These are phyloP conservation scores for Brettanomyces custersianus DNA, from an alignment of 805 yeast species.

Conservation along the genomic window DNA sequence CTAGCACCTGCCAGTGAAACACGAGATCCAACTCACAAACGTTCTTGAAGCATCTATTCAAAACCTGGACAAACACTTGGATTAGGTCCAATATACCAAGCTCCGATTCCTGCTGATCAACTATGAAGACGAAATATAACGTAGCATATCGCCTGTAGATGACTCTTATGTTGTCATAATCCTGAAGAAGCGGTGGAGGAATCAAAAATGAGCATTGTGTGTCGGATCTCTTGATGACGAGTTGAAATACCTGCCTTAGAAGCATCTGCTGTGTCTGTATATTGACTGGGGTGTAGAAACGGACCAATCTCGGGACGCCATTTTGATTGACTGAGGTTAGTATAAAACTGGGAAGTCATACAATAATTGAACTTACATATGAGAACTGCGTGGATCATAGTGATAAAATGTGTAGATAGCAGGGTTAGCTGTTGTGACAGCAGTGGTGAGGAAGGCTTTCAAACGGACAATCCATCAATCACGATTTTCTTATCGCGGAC, in stretches of 20 bases:
- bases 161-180: slow-evolving; percentile 69
- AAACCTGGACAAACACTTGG: slow-evolving; percentile 92
- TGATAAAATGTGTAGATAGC: no score
- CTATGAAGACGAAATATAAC: slow-evolving; percentile 89
- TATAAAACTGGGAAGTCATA: background rate
- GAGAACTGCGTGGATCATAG: slow-evolving; percentile 3
- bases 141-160: slow-evolving; percentile 94
- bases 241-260: slow-evolving; percentile 71
- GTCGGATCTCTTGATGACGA: slow-evolving; percentile 62
- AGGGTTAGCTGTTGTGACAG: no score
- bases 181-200: slow-evolving; percentile 69
- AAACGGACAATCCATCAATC: no score
- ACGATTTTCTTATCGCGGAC: no score
- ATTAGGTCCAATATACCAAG: slow-evolving; percentile 88
- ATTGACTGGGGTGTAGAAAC: slow-evolving; percentile 89
- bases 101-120: slow-evolving; percentile 93
- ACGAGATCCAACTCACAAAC: slow-evolving; percentile 94
- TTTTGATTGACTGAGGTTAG: slow-evolving; percentile 2
- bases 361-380: background rate
- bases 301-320: slow-evolving; percentile 81
- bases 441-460: no score
- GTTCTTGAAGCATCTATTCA: slow-evolving; percentile 86
- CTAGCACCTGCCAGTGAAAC: slow-evolving; percentile 97
- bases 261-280: slow-evolving; percentile 72
- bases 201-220: slow-evolving; percentile 83